Conservation (phyloP, 2,329 filamentous ascomycete genomes). For the Parastagonospora avenae region DNA sequence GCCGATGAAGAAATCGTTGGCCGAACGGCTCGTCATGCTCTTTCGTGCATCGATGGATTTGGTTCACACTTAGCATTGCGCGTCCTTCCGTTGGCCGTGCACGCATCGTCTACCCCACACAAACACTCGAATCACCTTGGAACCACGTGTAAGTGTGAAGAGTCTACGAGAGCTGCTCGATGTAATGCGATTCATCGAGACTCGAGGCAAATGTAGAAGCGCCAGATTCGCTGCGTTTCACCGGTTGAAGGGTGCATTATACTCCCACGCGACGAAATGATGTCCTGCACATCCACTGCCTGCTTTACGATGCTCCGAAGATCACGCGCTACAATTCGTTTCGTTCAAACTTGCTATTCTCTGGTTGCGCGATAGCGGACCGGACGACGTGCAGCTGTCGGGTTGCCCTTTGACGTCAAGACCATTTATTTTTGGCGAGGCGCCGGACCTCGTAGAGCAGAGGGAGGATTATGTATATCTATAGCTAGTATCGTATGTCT, state of each 20-base stretch:
- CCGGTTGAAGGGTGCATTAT: too few species aligned
- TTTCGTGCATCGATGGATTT: not conserved
- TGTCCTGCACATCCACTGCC: too few species aligned
- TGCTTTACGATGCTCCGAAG: too few species aligned
- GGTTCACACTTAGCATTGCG: not conserved
- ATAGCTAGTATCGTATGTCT: not conserved
- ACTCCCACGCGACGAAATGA: too few species aligned
- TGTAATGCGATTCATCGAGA: too few species aligned
- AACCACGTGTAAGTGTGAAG: not conserved
- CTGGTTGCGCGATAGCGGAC: not conserved
- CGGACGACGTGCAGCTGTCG: not conserved
- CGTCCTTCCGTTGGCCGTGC: conserved; percentile 1
- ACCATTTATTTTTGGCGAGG: not conserved
- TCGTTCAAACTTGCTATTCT: not conserved
- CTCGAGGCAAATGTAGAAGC: too few species aligned
- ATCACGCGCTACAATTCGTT: not conserved
- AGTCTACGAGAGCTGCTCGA: too few species aligned
- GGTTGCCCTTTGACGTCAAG: not conserved
- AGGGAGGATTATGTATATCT: not conserved
- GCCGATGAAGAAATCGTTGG: too few species aligned
- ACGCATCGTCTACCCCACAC: too few species aligned
- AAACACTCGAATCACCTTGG: not conserved
- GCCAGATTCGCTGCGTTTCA: too few species aligned
- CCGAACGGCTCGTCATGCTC: conserved; percentile 1
- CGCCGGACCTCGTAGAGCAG: too few species aligned